Evolutionary conservation across 139 green algal genomes (phyloP), one percentile per base, ranked within the genome.

Genomic region (Chlorella sp.): DNA sequence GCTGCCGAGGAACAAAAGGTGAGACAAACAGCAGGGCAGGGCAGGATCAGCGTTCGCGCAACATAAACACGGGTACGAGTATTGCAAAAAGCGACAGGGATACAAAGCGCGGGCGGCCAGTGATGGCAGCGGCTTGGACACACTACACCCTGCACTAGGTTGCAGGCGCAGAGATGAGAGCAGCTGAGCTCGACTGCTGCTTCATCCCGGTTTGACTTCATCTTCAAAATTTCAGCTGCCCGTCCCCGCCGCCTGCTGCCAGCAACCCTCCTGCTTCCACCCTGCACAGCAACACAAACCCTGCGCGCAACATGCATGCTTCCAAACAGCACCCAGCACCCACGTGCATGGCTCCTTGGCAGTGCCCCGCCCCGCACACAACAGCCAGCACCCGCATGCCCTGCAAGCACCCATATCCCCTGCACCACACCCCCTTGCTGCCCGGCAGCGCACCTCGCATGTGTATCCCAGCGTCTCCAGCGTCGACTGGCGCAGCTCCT

Each of bases 391-490:
- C 48, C 48, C 48, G 48, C 22, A 26, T 18, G 64, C 64, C 5
- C 64, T 30, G 64, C 64, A 9, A 28, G 21, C 64, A 71, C 21
- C 64, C 64, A 32, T 14, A 71, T 9, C 7, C 48, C 48, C 48
- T 57, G 48, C 48, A 57, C 7, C 48, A 57, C 64, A 71, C 2
- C 64, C 16, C 64, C 22, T 9, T 2, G 21, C 64, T 71, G 64
- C 64, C 64, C 64, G 11, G 21, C 64, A 26, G 40, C 75, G 11
- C 75, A 48, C 75, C 75, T 99, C 98, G 90, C 98, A 99, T 2
- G 99, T 91, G 90, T 98, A 99, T 24, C 98, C 98, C 69, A 99
- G 92, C 0, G 97, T 82, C 93, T 99, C 96, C 36, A 99, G 94
- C 15, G 97, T 99, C 30, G 95, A 92, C 86, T 98, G 95, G 36